These are phyloP conservation scores for Aspergillus tamarii DNA, from an alignment of 2,329 filamentous ascomycete species.

Conservation along the genomic window DNA sequence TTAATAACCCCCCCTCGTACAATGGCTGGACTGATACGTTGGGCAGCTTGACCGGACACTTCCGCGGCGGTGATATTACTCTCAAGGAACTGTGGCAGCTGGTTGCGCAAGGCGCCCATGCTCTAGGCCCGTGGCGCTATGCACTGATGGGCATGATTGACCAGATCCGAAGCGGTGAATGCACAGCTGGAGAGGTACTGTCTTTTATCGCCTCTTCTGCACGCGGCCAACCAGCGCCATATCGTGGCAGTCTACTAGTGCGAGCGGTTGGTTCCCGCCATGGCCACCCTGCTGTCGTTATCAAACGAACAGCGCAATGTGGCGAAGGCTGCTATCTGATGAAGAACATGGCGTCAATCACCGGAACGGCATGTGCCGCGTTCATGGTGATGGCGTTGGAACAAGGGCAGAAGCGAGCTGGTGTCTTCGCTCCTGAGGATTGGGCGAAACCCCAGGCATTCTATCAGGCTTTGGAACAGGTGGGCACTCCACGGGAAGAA, in stretches of 20 bases:
- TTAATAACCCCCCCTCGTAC: neutral
- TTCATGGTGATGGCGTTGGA: neutral
- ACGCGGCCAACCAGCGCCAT: constrained; percentile 8
- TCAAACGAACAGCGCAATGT: constrained; percentile 1
- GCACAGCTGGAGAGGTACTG: constrained; percentile 14
- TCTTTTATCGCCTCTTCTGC: constrained; percentile 15
- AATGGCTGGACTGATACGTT: neutral
- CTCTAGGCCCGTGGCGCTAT: constrained; percentile 17
- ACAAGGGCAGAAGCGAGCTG: neutral
- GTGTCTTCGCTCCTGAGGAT: neutral
- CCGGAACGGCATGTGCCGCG: neutral
- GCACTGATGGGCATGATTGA: constrained; percentile 19
- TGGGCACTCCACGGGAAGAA: neutral
- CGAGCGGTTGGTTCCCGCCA: constrained; percentile 10
- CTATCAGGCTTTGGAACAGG: neutral
- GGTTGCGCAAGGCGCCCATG: constrained; percentile 1
- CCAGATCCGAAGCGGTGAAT: constrained; percentile 16
- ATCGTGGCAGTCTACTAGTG: neutral
- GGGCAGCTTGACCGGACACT: neutral
- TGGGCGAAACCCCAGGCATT: neutral
- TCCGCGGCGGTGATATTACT: constrained; percentile 16
- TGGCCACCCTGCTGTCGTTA: constrained; percentile 4
- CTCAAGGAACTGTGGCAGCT: constrained; percentile 18
- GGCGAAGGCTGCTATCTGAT: neutral
- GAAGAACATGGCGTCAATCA: neutral